These are phyloP conservation scores for Solanum piurae DNA, from an alignment of 257 asterid species.

Conservation along the genomic window DNA sequence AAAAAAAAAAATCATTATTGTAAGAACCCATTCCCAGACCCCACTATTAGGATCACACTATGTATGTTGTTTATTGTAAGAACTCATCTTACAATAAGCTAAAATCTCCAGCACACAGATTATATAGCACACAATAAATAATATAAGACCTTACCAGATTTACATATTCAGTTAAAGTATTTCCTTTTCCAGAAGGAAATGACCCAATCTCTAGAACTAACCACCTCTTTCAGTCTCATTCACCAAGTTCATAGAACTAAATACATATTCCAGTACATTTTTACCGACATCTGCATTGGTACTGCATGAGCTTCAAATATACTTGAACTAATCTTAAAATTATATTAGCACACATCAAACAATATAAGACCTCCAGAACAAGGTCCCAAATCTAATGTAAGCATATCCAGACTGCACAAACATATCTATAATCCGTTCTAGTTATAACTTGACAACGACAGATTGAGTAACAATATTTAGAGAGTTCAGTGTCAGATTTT, in stretches of 20 bases:
- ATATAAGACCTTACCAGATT: not conserved
- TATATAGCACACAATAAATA: not conserved
- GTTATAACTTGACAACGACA: not conserved
- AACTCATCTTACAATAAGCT: not conserved
- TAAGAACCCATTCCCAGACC: no score
- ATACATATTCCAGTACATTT: not conserved
- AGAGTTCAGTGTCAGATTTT: not conserved
- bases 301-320: no score
- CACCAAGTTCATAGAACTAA: not conserved
- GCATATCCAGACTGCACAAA: not conserved
- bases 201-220: not conserved
- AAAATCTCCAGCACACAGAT: not conserved
- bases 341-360: no score
- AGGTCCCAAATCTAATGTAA: not conserved
- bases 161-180: not conserved
- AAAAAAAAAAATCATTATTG: no score
- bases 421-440: not conserved
- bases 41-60: no score
- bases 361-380: not conserved
- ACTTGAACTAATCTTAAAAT: no score
- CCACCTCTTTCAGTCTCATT: not conserved
- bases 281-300: no score
- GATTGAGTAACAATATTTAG: not conserved
- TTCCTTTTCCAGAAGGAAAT: not conserved
- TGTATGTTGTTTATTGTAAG: not conserved